phyloP scores from a whole-genome alignment of 139 green algal species.

The Chlorokybus atmophyticus region DNA sequence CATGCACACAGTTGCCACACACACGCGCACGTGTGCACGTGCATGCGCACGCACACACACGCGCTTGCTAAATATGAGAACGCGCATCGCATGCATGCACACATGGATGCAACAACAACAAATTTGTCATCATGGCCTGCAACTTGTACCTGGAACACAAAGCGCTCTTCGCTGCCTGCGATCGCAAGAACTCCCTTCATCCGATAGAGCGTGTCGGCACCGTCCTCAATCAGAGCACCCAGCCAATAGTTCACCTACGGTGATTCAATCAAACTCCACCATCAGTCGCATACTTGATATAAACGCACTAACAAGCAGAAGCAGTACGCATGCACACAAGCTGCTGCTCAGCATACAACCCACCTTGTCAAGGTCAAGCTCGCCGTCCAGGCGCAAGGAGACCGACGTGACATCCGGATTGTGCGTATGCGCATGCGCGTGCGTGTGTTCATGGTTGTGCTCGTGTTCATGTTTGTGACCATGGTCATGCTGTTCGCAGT shows the following conservation, averaged over 20 bases:
- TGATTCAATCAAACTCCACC: background rate
- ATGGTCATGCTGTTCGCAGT: conserved; percentile 22
- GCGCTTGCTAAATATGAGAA: background rate
- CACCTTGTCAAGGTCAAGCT: conserved; percentile 85
- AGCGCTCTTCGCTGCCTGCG: conserved; percentile 43
- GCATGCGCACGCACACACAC: background rate
- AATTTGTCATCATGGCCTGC: background rate
- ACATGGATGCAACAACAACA: background rate
- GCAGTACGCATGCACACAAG: too few species aligned
- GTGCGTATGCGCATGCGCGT: conserved; percentile 30
- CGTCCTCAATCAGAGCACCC: conserved; percentile 63
- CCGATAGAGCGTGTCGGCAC: conserved; percentile 80
- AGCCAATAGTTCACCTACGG: conserved; percentile 76
- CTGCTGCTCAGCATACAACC: background rate
- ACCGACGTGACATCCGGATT: conserved; percentile 53
- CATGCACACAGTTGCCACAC: background rate
- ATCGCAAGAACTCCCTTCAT: conserved; percentile 75
- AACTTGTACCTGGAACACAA: conserved; percentile 68
- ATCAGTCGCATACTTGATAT: too few species aligned
- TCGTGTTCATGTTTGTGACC: conserved; percentile 31
- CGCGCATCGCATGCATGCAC: background rate
- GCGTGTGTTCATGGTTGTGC: conserved; percentile 46
- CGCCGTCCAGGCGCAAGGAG: conserved; percentile 60
- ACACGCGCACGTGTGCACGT: background rate
- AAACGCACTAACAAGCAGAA: too few species aligned